Conservation (phyloP, 257 asterid genomes). For the Primulina tabacum region DNA sequence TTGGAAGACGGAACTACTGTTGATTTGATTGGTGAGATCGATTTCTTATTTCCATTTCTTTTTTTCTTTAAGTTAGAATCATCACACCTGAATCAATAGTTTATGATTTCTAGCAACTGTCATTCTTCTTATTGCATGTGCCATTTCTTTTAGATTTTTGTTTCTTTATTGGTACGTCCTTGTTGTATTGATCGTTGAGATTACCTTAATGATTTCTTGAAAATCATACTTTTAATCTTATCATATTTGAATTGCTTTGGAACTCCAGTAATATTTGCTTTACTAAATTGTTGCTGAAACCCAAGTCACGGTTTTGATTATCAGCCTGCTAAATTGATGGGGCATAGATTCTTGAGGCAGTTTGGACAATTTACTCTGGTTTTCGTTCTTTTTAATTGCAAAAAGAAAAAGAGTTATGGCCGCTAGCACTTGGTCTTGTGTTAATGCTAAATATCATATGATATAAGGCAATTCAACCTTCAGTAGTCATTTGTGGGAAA, state of each 20-base stretch:
- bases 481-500: not conserved
- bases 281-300: not conserved
- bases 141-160: not conserved
- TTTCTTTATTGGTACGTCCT: not conserved
- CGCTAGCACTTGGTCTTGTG: too few relatives aligned
- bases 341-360: not conserved
- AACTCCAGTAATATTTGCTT: not conserved
- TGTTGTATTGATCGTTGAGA: slow-evolving; percentile 5
- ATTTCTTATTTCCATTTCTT: slow-evolving; percentile 3
- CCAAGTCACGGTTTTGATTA: not conserved
- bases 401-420: too few relatives aligned
- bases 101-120: not conserved
- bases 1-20: slow-evolving; percentile 81
- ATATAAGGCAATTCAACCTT: too few relatives aligned
- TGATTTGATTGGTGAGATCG: slow-evolving; percentile 62
- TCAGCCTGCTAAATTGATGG: not conserved
- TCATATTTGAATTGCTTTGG: not conserved
- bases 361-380: not conserved
- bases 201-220: not conserved
- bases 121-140: not conserved
- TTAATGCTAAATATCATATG: too few relatives aligned
- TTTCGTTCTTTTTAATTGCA: too few relatives aligned
- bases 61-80: not conserved
- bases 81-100: not conserved
- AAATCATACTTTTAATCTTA: not conserved